These are phyloP conservation scores for Vaccinium darrowii DNA, from an alignment of 148 eudicot species.

Conservation along the genomic window DNA sequence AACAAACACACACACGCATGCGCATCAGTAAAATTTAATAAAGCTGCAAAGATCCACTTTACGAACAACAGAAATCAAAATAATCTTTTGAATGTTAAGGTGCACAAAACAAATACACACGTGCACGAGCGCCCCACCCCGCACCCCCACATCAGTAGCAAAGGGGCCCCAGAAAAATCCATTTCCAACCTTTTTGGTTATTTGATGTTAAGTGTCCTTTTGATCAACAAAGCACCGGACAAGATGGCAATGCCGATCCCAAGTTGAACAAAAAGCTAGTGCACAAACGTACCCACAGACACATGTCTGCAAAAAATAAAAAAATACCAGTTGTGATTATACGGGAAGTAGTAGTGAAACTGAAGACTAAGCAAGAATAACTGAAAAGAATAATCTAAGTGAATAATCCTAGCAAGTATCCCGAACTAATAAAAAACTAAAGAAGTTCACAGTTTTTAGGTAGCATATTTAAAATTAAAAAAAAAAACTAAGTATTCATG, in stretches of 20 bases:
- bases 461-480: too few relatives aligned
- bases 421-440: slow-evolving; percentile 16
- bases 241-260: slow-evolving; percentile 81
- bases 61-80: background rate
- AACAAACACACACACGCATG: background rate
- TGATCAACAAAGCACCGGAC: slow-evolving; percentile 73
- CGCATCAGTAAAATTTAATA: too few relatives aligned
- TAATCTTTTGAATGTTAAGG: background rate
- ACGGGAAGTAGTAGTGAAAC: slow-evolving; percentile 1
- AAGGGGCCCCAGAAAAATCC: slow-evolving; percentile 82
- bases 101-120: background rate
- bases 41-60: background rate
- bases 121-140: background rate
- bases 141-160: too few relatives aligned
- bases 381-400: background rate
- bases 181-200: slow-evolving; percentile 77
- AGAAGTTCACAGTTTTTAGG: too few relatives aligned
- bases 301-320: background rate
- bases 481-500: too few relatives aligned
- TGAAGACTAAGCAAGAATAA: background rate
- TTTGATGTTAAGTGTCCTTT: slow-evolving; percentile 55
- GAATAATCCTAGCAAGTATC: background rate
- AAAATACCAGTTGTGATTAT: background rate
- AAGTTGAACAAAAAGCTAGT: slow-evolving; percentile 73
- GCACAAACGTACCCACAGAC: slow-evolving; percentile 7